Evolutionary conservation across 805 yeast species (phyloP), one percentile per base, ranked within the genome.

Genomic region (Zygoascus bituminiphila): DNA sequence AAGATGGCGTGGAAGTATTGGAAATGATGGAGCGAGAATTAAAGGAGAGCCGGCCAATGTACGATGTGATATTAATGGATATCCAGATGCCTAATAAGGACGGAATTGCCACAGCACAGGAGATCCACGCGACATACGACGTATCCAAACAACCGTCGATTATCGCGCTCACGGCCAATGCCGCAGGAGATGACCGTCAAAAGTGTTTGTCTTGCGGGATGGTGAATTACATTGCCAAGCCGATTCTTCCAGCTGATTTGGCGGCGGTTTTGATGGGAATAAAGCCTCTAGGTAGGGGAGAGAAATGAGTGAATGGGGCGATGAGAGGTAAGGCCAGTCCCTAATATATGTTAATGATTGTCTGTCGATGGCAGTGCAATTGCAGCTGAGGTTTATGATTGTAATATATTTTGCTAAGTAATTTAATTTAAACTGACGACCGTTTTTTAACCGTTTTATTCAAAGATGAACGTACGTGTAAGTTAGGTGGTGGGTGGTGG

Each of bases 21-120:
- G 70, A 67, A 23, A 66, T 57, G 52, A 63, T 68, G 49, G 60
- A 43, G 9, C 44, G 55, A 24, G 59, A 62, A 39, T 50, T 64
- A 3, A 51, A 58, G 17, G 57, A 57, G 1, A 59, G 60, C 4
- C 65, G 67, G n/a, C 61, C 65, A 20, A 64, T 62, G 57, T 77
- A 76, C 56, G 81, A 77, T 53, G 66, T 74, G 43, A 70, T 76
- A 10, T 63, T 77, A 44, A 76, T 77, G 81, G 81, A 77, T 55
- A 72, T 76, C 19, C 79, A 75, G 50, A 75, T 75, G 78, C 79
- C 79, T 12, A 62, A 70, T 29, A 72, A 70, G 58, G 81, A 77
- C 56, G 81, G 81, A 1, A 73, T 75, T 29, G 69, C 72, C 4
- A 71, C 78, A 1, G 69, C 77, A 0, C 60, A 59, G 8, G 76